Base-by-base conservation (phyloP, 495 filamentous ascomycete species). In the Cercophora newfieldiana region DNA sequence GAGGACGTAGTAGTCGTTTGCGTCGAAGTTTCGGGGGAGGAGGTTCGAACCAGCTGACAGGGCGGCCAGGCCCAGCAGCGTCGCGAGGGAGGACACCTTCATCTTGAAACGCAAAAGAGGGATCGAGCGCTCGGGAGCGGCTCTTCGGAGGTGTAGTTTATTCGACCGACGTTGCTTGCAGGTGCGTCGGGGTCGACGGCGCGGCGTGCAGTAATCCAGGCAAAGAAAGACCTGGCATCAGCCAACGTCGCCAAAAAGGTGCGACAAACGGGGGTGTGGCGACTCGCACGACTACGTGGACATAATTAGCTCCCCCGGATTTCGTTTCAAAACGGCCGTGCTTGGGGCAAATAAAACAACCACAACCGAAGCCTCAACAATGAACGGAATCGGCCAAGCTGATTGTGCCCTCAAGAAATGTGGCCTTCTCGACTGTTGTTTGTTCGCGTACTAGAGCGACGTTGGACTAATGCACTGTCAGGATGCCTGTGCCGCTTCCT, bases 1-100 rank as follows among this genome's bases (percentile, higher is more conserved):
- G 57, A 97, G 82, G 56, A 94, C 93, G 75, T 97, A 96, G 78
- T 94, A 97, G 72, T 97, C 92, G 78, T 89, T 89, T 6, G 87
- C 83, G 12, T 89, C 86, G 76, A 89, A 89, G 69, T 91, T 81
- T 26, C 74, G 72, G 16, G 69, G 74, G 37, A 67, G 56, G 31
- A 75, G 51, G 12, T 67, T 58, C 10, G 74, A 56, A 8, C 71
- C 69, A 69, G 92, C 69, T 70, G 70, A 76, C 66, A 71, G 77
- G 64, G 69, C 74, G 57, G 79, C 74, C 7, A 84, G 73, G 64
- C 80, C 77, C 65, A 81, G 76, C 54, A 85, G 47, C 37, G 69
- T 31, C 7, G 73, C 56, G 37, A 64, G 51, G 2, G 76, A 65
- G 58, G 74, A 65, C 60, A 81, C 60, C 72, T 79, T 83, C 83